These are phyloP conservation scores for Backusella westeae DNA, from an alignment of 192 early-diverging fungal genomes.

Conservation along the genomic window DNA sequence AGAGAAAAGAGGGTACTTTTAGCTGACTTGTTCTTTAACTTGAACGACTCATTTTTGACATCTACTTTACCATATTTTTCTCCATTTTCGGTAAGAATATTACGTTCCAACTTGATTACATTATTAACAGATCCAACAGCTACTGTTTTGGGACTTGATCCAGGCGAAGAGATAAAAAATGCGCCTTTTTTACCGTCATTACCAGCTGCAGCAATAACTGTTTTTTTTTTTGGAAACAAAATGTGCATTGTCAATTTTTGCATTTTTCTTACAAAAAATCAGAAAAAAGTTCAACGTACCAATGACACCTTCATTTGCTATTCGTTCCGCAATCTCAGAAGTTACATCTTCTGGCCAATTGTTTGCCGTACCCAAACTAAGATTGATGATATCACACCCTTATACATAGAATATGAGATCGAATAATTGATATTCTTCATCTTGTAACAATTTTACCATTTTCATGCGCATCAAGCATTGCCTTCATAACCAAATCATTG, in stretches of 20 bases:
- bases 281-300: neutral
- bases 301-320: conserved; percentile 41
- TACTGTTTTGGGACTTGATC: conserved; percentile 50
- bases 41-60: neutral
- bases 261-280: neutral
- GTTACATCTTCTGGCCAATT: conserved; percentile 60
- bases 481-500: conserved; percentile 76
- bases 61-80: conserved; percentile 22
- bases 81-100: neutral
- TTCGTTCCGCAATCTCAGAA: conserved; percentile 52
- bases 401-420: neutral
- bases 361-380: conserved; percentile 73
- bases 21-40: neutral
- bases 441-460: conserved; percentile 35
- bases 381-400: conserved; percentile 80
- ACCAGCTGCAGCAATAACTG: conserved; percentile 60
- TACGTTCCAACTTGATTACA: conserved; percentile 22
- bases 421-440: neutral
- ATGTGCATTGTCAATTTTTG: neutral
- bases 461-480: conserved; percentile 63
- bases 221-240: neutral
- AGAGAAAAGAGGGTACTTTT: neutral
- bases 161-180: conserved; percentile 57
- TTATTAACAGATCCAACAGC: conserved; percentile 59
- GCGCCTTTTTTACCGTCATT: conserved; percentile 67